Conservation (phyloP, 2,329 filamentous ascomycete genomes). For the Cladosporium sp. region DNA sequence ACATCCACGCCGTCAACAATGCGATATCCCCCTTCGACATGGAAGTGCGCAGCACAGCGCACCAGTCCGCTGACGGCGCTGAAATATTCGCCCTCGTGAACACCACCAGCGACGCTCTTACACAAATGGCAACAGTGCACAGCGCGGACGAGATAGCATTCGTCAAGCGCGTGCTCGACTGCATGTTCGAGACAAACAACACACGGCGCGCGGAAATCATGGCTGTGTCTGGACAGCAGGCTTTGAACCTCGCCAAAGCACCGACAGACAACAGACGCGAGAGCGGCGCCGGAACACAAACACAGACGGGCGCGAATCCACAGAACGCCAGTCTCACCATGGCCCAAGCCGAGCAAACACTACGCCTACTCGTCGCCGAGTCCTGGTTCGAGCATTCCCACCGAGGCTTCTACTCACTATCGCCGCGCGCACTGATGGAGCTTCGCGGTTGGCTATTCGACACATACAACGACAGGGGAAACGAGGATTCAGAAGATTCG, state of each 20-base stretch:
- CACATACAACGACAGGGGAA: constrained; percentile 76
- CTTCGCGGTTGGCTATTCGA: constrained; percentile 78
- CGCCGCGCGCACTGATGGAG: constrained; percentile 77
- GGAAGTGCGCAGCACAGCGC: constrained; percentile 71
- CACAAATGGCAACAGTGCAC: constrained; percentile 80
- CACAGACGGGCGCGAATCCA: constrained; percentile 16
- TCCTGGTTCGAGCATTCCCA: constrained; percentile 79
- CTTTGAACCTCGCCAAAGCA: constrained; percentile 60
- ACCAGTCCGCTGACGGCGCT: constrained; percentile 58
- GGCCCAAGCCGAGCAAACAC: constrained; percentile 69
- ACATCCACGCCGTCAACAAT: constrained; percentile 66
- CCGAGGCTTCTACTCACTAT: constrained; percentile 70
- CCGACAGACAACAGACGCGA: constrained; percentile 32
- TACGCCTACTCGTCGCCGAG: constrained; percentile 67
- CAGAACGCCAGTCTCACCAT: constrained; percentile 57
- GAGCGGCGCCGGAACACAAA: constrained; percentile 18
- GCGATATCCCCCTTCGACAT: constrained; percentile 77
- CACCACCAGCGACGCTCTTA: constrained; percentile 76
- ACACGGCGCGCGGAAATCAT: constrained; percentile 74
- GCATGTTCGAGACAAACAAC: constrained; percentile 89
- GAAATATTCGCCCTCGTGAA: constrained; percentile 78
- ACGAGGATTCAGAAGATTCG: constrained; percentile 49
- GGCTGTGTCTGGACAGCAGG: constrained; percentile 76
- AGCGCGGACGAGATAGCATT: constrained; percentile 82
- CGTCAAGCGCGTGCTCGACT: constrained; percentile 80